Evolutionary conservation across 768 basidiomycete genomes (phyloP).

Genomic region (Russula abietina): DNA sequence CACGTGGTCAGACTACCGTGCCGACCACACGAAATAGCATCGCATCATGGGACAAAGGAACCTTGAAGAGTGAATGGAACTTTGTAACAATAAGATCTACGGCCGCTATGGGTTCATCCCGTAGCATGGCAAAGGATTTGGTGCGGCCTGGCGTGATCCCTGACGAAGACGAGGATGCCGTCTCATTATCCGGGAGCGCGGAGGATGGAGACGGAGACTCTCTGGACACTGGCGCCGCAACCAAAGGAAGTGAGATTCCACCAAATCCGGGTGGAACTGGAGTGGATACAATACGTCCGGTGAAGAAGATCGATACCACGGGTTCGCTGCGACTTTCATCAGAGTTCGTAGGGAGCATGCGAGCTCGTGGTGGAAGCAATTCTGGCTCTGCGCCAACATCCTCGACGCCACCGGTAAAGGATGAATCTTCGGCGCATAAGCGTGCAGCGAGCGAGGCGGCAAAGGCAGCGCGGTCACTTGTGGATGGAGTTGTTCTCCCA

Average conservation of each 20-base stretch:
- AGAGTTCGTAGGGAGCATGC: slow-evolving; percentile 72
- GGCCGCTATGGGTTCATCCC: slow-evolving; percentile 71
- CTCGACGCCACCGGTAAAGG: slow-evolving; percentile 45
- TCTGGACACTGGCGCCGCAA: slow-evolving; percentile 56
- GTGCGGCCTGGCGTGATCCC: slow-evolving; percentile 50
- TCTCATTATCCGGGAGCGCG: slow-evolving; percentile 37
- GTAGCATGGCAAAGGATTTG: slow-evolving; percentile 65
- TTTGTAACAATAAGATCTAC: slow-evolving; percentile 80
- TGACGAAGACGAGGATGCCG: slow-evolving; percentile 44
- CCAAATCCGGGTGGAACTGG: slow-evolving; percentile 50
- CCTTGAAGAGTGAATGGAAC: slow-evolving; percentile 90
- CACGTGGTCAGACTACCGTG: slow-evolving; percentile 48
- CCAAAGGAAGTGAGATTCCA: slow-evolving; percentile 48
- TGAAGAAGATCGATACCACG: slow-evolving; percentile 83
- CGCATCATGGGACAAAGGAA: slow-evolving; percentile 59
- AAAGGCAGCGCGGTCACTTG: slow-evolving; percentile 61
- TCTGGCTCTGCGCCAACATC: slow-evolving; percentile 31
- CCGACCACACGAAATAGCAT: slow-evolving; percentile 51
- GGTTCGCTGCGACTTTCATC: slow-evolving; percentile 71
- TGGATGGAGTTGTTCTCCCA: slow-evolving; percentile 82
- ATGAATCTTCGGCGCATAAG: slow-evolving; percentile 38
- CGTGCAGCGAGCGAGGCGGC: slow-evolving; percentile 49
- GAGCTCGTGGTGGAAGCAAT: slow-evolving; percentile 48
- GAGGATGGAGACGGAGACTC: slow-evolving; percentile 44
- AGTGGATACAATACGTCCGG: slow-evolving; percentile 84